Percentiles rank a stretch among this genome's conserved stretches.
These are phyloP conservation scores for Entamoeba nuttalli DNA, from an alignment of 208 protist species.

Conservation along the genomic window DNA sequence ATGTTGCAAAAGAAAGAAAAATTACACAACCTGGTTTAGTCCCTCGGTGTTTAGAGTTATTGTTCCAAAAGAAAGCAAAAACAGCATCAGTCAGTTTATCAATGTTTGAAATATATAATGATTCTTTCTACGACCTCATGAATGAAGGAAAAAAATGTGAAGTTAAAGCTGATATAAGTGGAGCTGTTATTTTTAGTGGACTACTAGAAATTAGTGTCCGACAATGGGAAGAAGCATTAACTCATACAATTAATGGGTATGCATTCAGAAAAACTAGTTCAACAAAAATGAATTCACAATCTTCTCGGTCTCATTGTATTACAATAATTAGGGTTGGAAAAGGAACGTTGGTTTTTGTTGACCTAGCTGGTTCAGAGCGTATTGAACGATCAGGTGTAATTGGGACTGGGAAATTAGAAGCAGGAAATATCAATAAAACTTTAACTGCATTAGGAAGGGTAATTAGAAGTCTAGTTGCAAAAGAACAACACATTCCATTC, in stretches of 20 bases:
- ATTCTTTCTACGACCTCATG: not conserved
- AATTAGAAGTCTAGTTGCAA: slow-evolving; percentile 57
- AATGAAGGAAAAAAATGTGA: not conserved
- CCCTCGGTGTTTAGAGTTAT: not conserved
- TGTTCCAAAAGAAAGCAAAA: not conserved
- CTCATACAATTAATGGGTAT: not conserved
- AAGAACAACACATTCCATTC: slow-evolving; percentile 9
- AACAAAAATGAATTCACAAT: not conserved
- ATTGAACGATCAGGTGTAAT: not conserved
- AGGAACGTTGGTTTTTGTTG: slow-evolving; percentile 51
- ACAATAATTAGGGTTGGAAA: not conserved
- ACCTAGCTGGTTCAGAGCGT: slow-evolving; percentile 69
- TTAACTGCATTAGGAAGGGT: slow-evolving; percentile 66
- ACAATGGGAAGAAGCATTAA: not conserved
- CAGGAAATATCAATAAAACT: slow-evolving; percentile 62
- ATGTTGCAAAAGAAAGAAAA: not conserved
- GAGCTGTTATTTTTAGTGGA: not conserved
- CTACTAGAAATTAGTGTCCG: not conserved
- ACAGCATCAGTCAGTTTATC: not conserved
- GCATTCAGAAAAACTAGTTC: not conserved
- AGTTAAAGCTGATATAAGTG: not conserved
- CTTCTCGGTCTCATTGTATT: not conserved
- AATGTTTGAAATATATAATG: not conserved
- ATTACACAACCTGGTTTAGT: not conserved
- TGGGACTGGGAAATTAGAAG: slow-evolving; percentile 54